These are phyloP conservation scores for Talaromyces pinophilus DNA, from an alignment of 2,329 filamentous ascomycete species.

Conservation along the genomic window DNA sequence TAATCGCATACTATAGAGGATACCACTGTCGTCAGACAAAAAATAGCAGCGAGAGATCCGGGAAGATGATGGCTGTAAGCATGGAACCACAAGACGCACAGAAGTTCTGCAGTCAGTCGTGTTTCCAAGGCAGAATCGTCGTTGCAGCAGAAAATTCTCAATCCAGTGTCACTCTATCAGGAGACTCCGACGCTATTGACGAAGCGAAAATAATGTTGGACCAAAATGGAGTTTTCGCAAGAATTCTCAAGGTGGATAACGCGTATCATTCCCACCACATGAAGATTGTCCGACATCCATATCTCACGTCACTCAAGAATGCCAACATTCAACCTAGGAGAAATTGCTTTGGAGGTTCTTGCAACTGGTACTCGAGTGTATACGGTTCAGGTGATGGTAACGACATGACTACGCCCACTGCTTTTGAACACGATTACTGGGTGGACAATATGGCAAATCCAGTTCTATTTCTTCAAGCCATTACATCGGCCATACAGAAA, in stretches of 20 bases:
- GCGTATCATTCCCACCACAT: conserved; percentile 49
- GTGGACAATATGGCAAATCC: conserved; percentile 37
- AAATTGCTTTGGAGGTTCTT: conserved; percentile 14
- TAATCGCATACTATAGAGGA: conserved; percentile 51
- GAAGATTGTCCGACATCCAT: conserved; percentile 35
- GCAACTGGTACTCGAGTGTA: conserved; percentile 19
- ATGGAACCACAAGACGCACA: conserved; percentile 41
- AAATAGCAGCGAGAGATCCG: conserved; percentile 28
- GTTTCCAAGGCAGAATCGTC: conserved; percentile 32
- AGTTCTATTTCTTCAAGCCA: conserved; percentile 36
- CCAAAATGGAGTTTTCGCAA: conserved; percentile 34
- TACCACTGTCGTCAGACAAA: conserved; percentile 31
- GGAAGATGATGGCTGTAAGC: conserved; percentile 54
- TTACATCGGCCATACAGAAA: conserved; percentile 23
- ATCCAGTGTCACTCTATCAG: conserved; percentile 48
- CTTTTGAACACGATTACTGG: conserved; percentile 34
- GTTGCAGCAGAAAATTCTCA: conserved; percentile 47
- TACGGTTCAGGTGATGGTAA: not conserved
- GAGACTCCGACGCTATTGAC: conserved; percentile 41
- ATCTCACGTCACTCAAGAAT: conserved; percentile 29
- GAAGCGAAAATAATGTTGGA: conserved; percentile 31
- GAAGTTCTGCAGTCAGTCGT: conserved; percentile 30
- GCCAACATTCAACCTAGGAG: conserved; percentile 21
- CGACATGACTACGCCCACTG: conserved; percentile 29
- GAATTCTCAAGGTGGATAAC: conserved; percentile 37